Base-by-base conservation (phyloP, 257 asterid species). In the Gardenia jasminoides region DNA sequence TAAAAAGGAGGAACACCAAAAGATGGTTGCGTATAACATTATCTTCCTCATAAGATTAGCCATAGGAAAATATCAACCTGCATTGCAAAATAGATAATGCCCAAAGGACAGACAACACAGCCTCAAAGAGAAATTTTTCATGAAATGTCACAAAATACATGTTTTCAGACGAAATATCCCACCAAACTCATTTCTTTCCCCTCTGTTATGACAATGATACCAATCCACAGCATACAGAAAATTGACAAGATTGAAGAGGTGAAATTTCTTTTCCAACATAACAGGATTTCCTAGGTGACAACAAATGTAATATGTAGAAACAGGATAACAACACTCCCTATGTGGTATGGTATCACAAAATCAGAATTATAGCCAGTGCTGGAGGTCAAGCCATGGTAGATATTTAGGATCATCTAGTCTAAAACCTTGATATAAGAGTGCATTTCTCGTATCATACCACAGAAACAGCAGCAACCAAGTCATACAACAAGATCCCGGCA, bases 401-500 rank as follows among this genome's bases (percentile, higher is more conserved):
- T 54, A 59, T 58, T 41, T 58, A 30, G 31, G 2, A 41, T 10
- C 24, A 74, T 12, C 22, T 47, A 56, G 67, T 33, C 44, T 46
- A 52, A 80, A 66, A 67, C 50, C 74, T 31, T 5, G 74, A 65
- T 20, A 62, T 56, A 73, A 81, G 74, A 80, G 50, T 26, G 68
- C 54, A 72, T 70, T 30, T 7, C 76, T 41, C 31, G 65, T 59
- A 79, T 77, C 90, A 83, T 92, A 94, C 98, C 97, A 96, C 96
- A 59, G 99, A 96, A 80, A 91, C 98, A 70, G 98, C 86, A 83
- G 97, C 86, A 82, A 93, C 90, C 88, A 96, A 82, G 83, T 95
- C 98, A 71, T 96, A 91, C 77, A 96, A 70, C 93, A 92, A 78
- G 82, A 96, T 96, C 85, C 99, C 99, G 15, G 99, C 99, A 91